Conservation (phyloP, 2,329 filamentous ascomycete genomes). For the Achaetomium macrosporum region DNA sequence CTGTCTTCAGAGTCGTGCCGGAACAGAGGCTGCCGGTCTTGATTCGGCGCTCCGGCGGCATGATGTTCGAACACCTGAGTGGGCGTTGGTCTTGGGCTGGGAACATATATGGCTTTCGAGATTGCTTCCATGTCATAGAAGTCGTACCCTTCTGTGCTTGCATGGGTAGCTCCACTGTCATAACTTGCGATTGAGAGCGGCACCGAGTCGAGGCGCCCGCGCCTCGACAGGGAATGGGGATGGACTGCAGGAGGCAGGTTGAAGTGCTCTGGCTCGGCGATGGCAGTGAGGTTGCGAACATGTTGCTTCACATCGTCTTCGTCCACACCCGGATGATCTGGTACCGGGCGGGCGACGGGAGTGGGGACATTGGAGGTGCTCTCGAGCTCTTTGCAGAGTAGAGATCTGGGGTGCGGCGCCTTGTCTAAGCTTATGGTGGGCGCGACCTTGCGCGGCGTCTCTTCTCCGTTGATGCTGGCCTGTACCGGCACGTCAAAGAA, state of each 20-base stretch:
- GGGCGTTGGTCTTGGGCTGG: conserved; percentile 35
- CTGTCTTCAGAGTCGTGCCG: conserved; percentile 56
- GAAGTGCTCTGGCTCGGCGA: conserved; percentile 47
- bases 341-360: conserved; percentile 49
- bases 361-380: conserved; percentile 59
- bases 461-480: conserved; percentile 28
- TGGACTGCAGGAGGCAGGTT: conserved; percentile 43
- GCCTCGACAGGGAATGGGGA: conserved; percentile 29
- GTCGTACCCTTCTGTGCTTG: conserved; percentile 56
- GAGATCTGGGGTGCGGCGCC: conserved; percentile 35
- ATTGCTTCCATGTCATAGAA: conserved; percentile 58
- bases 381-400: conserved; percentile 52
- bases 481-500: conserved; percentile 18
- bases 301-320: conserved; percentile 16
- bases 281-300: conserved; percentile 39
- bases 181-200: conserved; percentile 48
- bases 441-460: conserved; percentile 33
- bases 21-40: conserved; percentile 16
- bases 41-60: conserved; percentile 30
- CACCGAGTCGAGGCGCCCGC: conserved; percentile 44
- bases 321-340: conserved; percentile 30
- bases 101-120: conserved; percentile 48
- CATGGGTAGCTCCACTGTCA: conserved; percentile 39
- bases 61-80: conserved; percentile 32
- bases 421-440: conserved; percentile 33